Percentiles rank a stretch among this genome's conserved stretches.
Evolutionary conservation across 768 basidiomycete genomes (phyloP).

Genomic region (Tylopilus balloui): DNA sequence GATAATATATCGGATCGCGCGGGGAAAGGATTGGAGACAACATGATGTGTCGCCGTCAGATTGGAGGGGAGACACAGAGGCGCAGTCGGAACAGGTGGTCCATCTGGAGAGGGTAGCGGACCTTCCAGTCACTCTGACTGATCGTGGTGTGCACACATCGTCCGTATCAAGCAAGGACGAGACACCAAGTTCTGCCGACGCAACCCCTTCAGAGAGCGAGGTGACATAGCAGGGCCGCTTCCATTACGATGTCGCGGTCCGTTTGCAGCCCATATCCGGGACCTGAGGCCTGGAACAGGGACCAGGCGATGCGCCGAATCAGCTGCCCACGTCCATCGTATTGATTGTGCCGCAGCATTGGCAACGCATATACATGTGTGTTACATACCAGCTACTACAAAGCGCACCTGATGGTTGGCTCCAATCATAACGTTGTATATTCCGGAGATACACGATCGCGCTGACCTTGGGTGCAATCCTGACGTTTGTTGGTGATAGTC

Average conservation of each 20-base stretch:
- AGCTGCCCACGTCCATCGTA: not conserved
- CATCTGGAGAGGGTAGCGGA: not conserved
- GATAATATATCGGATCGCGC: constrained; percentile 21
- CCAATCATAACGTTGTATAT: too few species aligned
- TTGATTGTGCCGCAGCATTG: not conserved
- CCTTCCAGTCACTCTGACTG: not conserved
- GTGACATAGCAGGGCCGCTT: not conserved
- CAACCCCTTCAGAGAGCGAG: not conserved
- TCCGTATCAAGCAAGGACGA: constrained; percentile 3
- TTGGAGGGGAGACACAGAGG: constrained; percentile 13
- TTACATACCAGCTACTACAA: not conserved
- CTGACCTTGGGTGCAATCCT: too few species aligned
- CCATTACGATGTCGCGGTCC: not conserved
- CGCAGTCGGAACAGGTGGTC: not conserved
- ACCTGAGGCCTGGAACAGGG: not conserved
- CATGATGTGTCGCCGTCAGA: constrained; percentile 8
- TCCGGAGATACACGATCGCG: too few species aligned
- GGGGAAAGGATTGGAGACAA: constrained; percentile 14
- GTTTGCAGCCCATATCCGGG: not conserved
- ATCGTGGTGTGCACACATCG: not conserved
- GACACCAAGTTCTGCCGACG: not conserved
- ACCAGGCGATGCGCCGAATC: not conserved
- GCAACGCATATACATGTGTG: not conserved
- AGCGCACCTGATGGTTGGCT: not conserved
- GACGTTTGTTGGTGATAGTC: too few species aligned